Base-by-base conservation (phyloP, 257 asterid species). In the Mitragyna speciosa region DNA sequence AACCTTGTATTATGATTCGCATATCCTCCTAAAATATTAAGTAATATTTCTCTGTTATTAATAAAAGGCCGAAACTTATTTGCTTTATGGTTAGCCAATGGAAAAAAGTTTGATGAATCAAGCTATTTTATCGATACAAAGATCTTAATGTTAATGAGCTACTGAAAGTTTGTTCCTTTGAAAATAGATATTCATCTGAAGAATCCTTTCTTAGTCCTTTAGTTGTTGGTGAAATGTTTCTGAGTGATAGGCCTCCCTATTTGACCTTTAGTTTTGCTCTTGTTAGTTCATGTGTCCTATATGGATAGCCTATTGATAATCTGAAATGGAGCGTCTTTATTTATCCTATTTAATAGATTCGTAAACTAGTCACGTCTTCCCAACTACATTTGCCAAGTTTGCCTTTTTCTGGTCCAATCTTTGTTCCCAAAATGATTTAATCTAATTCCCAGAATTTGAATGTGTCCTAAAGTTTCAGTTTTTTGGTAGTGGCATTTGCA, bases 401-500 rank as follows among this genome's bases (percentile, higher is more conserved):
- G 39, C 39, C 20, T 6, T 81, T 39, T 26, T 49, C 24, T 39
- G 26, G 7, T 48, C 61, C 33, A 15, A 43, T 16, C 72, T 26
- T 10, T 4, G 7, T 58, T 39, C 65, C 26, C 10, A 24, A 15
- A 49, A 30, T 31, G 12, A 54, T 59, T 7, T 26, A n/a, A 72
- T 51, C 28, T 9, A 16, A 73, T 30, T 43, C 51, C 12, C 70
- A 61, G 24, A 52, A 10, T 30, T 24, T 24, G 63, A 28, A 47
- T 45, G 51, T 71, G 7, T 8, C 24, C 78, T 70, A 7, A 41
- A 54, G 26, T 59, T 68, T 24, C 58, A 75, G 51, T 31, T 81
- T 69, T 30, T 14, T 83, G 65, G 79, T 86, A 94, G 98, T 95
- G 85, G 98, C 97, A 71, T 87, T 95, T 91, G 98, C 98, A n/a